Evolutionary conservation across 306 rosid species (phyloP).

Genomic region (Arachis stenosperma): DNA sequence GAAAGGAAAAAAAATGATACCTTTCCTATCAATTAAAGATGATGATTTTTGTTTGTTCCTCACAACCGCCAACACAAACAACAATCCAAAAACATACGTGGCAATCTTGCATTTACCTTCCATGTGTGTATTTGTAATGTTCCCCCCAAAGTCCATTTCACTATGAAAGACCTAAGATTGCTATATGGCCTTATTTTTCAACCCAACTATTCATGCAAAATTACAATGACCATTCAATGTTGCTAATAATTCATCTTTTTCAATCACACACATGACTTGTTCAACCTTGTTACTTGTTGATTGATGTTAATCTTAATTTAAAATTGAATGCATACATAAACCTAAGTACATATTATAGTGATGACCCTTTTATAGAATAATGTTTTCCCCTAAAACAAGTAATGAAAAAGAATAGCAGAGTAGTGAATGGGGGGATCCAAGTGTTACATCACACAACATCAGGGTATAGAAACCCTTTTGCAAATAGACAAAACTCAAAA

Average conservation of each 20-base stretch:
- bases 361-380: too few relatives aligned
- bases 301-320: too few relatives aligned
- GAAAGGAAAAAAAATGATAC: background rate
- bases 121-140: constrained; percentile 14
- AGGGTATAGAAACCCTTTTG: background rate
- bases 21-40: constrained; percentile 32
- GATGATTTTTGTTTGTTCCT: constrained; percentile 22
- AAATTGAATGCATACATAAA: too few relatives aligned
- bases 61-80: constrained; percentile 11
- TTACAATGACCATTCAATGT: background rate
- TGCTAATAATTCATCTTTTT: constrained; percentile 8
- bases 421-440: constrained; percentile 10
- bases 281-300: too few relatives aligned
- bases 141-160: constrained; percentile 32
- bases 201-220: background rate
- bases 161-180: constrained; percentile 19
- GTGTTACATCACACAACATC: constrained; percentile 25
- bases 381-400: too few relatives aligned
- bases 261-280: background rate
- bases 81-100: background rate
- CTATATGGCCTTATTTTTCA: constrained; percentile 26
- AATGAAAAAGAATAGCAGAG: too few relatives aligned
- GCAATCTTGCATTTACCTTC: background rate
- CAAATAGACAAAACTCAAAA: constrained; percentile 27
- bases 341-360: too few relatives aligned